Evolutionary conservation across 345 rosid genomes (phyloP).

Genomic region (Syzygium grande): DNA sequence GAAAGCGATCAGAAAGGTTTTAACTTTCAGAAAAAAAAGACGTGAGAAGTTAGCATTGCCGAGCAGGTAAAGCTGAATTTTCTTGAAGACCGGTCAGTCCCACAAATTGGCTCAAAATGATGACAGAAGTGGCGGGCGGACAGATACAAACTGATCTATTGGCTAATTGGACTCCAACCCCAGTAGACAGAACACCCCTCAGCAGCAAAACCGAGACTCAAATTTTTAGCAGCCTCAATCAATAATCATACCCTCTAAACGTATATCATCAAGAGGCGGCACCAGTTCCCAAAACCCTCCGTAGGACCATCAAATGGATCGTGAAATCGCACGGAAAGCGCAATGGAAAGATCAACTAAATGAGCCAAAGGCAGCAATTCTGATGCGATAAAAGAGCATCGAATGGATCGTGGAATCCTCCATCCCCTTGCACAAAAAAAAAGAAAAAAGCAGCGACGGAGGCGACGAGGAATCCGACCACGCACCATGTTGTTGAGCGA

Average conservation of each 20-base stretch:
- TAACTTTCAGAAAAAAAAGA: not conserved
- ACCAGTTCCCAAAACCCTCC: not conserved
- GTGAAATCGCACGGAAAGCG: not conserved
- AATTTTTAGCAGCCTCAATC: not conserved
- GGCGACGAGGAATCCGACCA: not conserved
- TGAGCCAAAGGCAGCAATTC: not conserved
- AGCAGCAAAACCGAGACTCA: not conserved
- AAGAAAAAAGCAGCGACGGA: not conserved
- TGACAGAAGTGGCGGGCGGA: not conserved
- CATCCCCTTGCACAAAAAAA: not conserved
- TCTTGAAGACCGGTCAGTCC: not conserved
- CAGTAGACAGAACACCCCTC: not conserved
- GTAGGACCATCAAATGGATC: not conserved
- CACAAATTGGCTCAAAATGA: not conserved
- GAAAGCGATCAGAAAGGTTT: not conserved
- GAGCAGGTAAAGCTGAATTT: not conserved
- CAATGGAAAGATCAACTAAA: not conserved
- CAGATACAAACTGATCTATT: not conserved
- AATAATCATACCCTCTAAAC: not conserved
- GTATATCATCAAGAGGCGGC: not conserved
- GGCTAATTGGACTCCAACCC: not conserved
- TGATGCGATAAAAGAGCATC: not conserved
- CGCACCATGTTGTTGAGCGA: slow-evolving; percentile 62
- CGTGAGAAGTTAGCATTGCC: not conserved
- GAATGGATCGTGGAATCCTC: not conserved